Evolutionary conservation across 2,329 filamentous ascomycete species (phyloP), one percentile per base, ranked within the genome.

Genomic region (Gnomoniopsis sp.): DNA sequence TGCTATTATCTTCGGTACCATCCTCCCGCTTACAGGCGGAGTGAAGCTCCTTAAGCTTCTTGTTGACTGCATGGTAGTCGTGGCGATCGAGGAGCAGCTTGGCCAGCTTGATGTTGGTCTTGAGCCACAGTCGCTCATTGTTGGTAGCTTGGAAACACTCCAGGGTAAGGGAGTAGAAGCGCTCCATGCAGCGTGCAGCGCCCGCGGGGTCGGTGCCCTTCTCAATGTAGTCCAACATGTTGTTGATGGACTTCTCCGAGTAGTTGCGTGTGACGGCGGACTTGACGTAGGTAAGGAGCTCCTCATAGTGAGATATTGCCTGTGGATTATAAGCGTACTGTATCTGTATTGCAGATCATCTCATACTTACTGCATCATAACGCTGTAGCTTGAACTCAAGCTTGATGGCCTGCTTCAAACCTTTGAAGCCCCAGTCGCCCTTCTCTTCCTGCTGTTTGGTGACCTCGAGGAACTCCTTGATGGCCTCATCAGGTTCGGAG

Each of bases 241-340:
- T 98, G 77, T 98, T 98, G 78, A 99, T 96, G 14, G 93, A 98
- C 74, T 98, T 98, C 75, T 99, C 95, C 1, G 95, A 97, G 75
- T 98, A 98, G 75, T 98, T 99, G 63, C 95, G 87, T 44, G 95
- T 98, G 49, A 99, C 93, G 8, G 93, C 93, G 3, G 91, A 96
- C 74, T 95, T 96, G 77, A 98, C 93, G 69, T 98, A 99, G 49
- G 93, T 98, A 64, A 99, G 86, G 33, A 99, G 90, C 76, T 98
- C 92, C 64, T 86, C 88, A 75, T 96, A 99, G 74, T 99, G 93
- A 70, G 93, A 87, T 50, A 93, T 87, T 8, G 93, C 93, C 91
- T 96, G 53, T 30, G 6, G 21, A 66, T 64, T 69, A 66, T 67
- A 11, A 69, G 64, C 23, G 33, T 48, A 19, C 6, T 48, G 43